Evolutionary conservation across 257 asterid species (phyloP).

Genomic region (Solanum virginianum): DNA sequence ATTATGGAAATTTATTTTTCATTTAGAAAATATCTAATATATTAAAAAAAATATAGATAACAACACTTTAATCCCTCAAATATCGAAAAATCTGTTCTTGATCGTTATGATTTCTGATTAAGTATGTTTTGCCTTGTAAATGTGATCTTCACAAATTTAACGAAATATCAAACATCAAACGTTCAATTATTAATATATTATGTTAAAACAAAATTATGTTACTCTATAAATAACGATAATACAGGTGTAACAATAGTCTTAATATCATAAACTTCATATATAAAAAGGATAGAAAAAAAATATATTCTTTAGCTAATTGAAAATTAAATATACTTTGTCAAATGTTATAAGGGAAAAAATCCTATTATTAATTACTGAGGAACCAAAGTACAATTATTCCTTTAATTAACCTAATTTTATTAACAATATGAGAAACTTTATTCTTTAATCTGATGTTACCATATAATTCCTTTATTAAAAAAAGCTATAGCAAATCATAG

Average conservation of each 20-base stretch:
- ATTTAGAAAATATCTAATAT: neutral
- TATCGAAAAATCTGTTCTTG: neutral
- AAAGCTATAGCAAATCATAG: neutral
- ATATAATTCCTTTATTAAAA: neutral
- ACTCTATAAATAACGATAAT: neutral
- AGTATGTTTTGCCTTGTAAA: neutral
- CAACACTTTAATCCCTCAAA: neutral
- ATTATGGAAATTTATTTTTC: neutral
- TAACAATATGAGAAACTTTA: neutral
- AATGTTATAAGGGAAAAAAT: neutral
- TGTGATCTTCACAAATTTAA: neutral
- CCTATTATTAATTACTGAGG: neutral
- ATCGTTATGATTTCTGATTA: neutral
- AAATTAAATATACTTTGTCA: neutral
- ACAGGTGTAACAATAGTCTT: neutral
- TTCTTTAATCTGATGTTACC: neutral
- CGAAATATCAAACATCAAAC: neutral
- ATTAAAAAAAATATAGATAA: neutral
- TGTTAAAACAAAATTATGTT: too few species aligned
- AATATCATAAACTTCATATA: neutral
- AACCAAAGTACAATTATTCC: neutral
- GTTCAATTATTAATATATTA: neutral
- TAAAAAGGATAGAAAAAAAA: neutral
- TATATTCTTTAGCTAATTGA: neutral
- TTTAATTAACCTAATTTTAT: neutral